phyloP scores from a whole-genome alignment of 805 yeast species.

The Pichia eremophila region DNA sequence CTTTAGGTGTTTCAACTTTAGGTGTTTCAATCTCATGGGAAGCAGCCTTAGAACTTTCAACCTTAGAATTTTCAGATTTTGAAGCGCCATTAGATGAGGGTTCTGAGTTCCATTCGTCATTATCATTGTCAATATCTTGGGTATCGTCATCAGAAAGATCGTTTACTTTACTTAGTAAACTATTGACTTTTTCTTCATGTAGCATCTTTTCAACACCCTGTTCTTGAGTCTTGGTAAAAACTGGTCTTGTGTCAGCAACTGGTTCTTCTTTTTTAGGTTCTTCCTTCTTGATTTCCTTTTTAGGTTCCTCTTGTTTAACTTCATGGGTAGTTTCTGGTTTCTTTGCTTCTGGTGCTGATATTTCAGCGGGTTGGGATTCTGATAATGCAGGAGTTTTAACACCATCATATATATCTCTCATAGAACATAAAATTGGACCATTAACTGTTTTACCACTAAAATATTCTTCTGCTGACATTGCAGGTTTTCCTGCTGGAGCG shows the following conservation, averaged over 20 bases:
- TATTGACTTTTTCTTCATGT: constrained; percentile 37
- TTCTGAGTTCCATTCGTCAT: constrained; percentile 23
- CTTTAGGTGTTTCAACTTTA: neutral
- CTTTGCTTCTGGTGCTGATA: too few relatives aligned
- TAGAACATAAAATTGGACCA: constrained; percentile 70
- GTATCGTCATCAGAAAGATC: constrained; percentile 32
- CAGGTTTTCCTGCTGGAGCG: constrained; percentile 73
- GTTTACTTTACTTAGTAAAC: constrained; percentile 37
- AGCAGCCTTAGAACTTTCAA: too few relatives aligned
- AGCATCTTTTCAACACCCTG: constrained; percentile 40
- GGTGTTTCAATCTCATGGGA: neutral
- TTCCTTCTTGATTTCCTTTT: neutral
- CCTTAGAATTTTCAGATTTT: neutral
- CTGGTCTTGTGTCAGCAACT: constrained; percentile 8
- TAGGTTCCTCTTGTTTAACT: constrained; percentile 1
- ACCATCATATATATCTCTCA: constrained; percentile 79
- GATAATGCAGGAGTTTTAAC: constrained; percentile 42
- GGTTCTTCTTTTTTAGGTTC: neutral
- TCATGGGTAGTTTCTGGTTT: neutral
- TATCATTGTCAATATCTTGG: constrained; percentile 20
- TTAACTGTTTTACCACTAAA: constrained; percentile 66
- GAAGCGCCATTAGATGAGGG: neutral
- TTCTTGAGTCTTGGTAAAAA: constrained; percentile 22
- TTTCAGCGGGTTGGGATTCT: constrained; percentile 27
- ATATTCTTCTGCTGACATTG: constrained; percentile 74